Evolutionary conservation across 2,329 filamentous ascomycete species (phyloP), one percentile per base, ranked within the genome.

Genomic region (Claviceps humidiphila): DNA sequence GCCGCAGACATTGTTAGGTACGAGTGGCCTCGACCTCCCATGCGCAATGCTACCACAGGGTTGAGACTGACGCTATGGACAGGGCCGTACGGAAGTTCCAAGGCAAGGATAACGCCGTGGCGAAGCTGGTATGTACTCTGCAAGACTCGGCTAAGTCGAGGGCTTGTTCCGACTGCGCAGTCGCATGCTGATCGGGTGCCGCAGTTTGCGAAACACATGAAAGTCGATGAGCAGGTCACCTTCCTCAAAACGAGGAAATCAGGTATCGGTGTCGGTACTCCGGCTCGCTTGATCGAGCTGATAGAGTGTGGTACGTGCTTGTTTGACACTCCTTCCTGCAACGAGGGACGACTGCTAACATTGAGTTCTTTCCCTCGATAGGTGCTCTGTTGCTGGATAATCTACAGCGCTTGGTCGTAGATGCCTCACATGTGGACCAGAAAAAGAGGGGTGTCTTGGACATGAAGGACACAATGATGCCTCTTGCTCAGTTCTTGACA

Each of bases 141-240:
- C 9, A 47, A 16, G 17, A 24, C 3, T 5, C 9, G 24, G 16
- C 3, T 3, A 30, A 24, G 24, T 16, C 37, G 7, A 4, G 30
- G 16, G 30, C 9, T 30, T 5, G 8, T 37, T 5, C 14, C 7
- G 8, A 30, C 20, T 47, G 24, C 13, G 14, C 4, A 11, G 22
- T 30, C 11, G 5, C 8, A n/a, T 42, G 40, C 57, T 59, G 17
- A 54, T 47, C 37, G 37, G 4, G 9, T 37, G 3, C 22, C 20
- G n/a, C 51, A 80, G 64, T 98, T 98, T 67, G 91, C 93, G 37
- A 98, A 98, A 68, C 93, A 98, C 67, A 95, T 98, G 73, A 98
- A 98, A 70, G 70, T 98, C 11, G 80, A 87, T 51, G 91, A 97
- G 61, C 87, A 90, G 38, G 81, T 90, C 50, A 76, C 84, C 54